phyloP scores from a whole-genome alignment of 2,329 filamentous ascomycete genomes.

The Chaetomium sp. region DNA sequence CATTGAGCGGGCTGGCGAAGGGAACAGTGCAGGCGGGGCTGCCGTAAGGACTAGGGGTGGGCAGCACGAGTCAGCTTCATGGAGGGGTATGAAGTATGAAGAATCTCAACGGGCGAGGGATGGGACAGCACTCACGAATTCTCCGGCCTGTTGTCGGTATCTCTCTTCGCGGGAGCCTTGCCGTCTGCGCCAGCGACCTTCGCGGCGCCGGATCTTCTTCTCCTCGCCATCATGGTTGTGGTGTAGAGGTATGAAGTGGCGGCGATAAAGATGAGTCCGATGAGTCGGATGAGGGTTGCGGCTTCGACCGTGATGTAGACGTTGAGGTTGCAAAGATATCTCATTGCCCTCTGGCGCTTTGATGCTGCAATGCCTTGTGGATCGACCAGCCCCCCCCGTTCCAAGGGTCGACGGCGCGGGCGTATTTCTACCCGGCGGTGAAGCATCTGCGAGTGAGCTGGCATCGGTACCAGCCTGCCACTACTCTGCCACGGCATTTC shows the following conservation, averaged over 20 bases:
- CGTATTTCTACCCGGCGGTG: constrained; percentile 25
- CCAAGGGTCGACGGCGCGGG: constrained; percentile 9
- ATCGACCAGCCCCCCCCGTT: constrained; percentile 6
- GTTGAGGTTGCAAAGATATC: constrained; percentile 26
- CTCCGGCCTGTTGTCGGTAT: constrained; percentile 32
- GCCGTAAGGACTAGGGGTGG: constrained; percentile 31
- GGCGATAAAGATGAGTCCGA: constrained; percentile 31
- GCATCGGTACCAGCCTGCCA: constrained; percentile 13
- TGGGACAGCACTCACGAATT: constrained; percentile 29
- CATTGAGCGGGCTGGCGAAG: constrained; percentile 34
- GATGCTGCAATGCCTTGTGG: constrained; percentile 19
- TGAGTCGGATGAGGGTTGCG: constrained; percentile 33
- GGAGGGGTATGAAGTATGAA: background rate
- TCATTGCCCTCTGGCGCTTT: constrained; percentile 27
- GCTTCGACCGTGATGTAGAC: constrained; percentile 33
- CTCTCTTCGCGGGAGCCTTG: constrained; percentile 23
- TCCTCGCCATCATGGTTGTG: constrained; percentile 33
- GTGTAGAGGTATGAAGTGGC: constrained; percentile 28
- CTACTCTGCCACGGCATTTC: constrained; percentile 1
- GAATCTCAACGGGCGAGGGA: background rate
- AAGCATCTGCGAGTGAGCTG: constrained; percentile 14
- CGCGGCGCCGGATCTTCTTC: constrained; percentile 25
- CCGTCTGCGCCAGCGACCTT: constrained; percentile 10
- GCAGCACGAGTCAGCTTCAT: constrained; percentile 18
- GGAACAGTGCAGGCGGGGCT: constrained; percentile 35